Evolutionary conservation across 495 filamentous ascomycete species (phyloP), one percentile per base, ranked within the genome.

Genomic region (Entonaema liquescens): DNA sequence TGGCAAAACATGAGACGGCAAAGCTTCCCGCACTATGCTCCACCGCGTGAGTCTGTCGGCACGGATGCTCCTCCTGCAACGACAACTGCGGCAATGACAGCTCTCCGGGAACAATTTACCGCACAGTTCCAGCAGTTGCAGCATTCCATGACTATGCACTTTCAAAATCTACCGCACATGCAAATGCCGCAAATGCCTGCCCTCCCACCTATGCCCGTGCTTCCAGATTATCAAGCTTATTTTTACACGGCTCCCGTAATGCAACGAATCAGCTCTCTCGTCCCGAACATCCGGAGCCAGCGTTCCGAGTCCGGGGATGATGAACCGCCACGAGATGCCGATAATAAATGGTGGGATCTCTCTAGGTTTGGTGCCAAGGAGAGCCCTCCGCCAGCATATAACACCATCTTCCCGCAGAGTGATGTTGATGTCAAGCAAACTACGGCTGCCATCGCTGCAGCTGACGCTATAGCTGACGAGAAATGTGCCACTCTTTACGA

Each of bases 51-150:
- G 17, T 73, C 71, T 61, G 36, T 77, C 67, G 65, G 79, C 59
- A 68, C 65, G n/a, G 71, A 76, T 7, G 76, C 72, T 29, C 68
- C 79, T 8, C 77, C 82, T 4, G 84, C 86, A 50, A 83, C 87
- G 12, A 86, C 90, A 21, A 83, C 87, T 1, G 87, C 90, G 29
- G 84, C 90, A 26, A 86, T 93, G 78, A 82, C 88, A 29, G 91
- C 91, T 25, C 89, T 92, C 85, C 87, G 90, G 63, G 91, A 95
- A 58, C 90, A 93, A 57, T 79, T 97, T 17, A 86, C 89, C 44
- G 85, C 87, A 3, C 93, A 95, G 73, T 87, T 95, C 71, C 91
- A 95, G 58, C 89, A 93, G 38, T 84, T 94, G 67, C 93, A 95
- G 70, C 89, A 93, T 68, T 87, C 84, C 15, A 87, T 92, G 76